Evolutionary conservation across 306 rosid species (phyloP), one percentile per base, ranked within the genome.

Genomic region (Fragaria ananassa): DNA sequence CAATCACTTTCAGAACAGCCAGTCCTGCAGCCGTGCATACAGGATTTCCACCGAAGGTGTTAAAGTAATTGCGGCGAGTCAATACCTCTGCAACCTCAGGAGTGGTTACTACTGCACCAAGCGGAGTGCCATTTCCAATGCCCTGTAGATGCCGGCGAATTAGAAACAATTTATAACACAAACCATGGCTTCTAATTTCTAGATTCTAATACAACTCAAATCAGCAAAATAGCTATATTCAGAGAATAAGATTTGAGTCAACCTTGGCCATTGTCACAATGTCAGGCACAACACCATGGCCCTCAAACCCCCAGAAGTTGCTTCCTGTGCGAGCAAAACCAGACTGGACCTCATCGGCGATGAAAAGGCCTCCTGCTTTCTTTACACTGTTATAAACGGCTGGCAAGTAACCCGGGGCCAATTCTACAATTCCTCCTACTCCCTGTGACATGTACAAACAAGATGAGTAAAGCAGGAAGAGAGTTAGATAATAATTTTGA

Each of bases 191-290:
- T 41, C 68, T 18, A 8, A 67, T 23, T 63, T 41, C 68, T 18
- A 13, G 57, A 42, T 63, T 41, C 60, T 18, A 14, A 67, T 19
- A 42, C 15, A 10, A 1, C 34, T 21, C 72, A 68, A 39, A n/a
- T 21, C 21, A 13, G 57, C 58, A 69, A 39, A 39, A 37, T 37
- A 6, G 8, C 41, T 37, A 37, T 37, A 37, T 3, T 21, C 23
- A 27, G 4, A 21, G 31, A 31, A 13, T 60, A 78, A 27, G 78
- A 73, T 50, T 39, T 23, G 3, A 7, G 74, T 56, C 73, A 80
- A 92, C 97, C 97, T 95, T 95, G 18, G 99, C 99, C 90, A 95
- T 78, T 72, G 99, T 92, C 44, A 95, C 99, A 25, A 95, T 90
- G 79, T 95, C 99, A 76, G 99, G 99, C 63, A 87, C 89, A 56